Evolutionary conservation across 2,329 filamentous ascomycete species (phyloP).

Genomic region (Ampelomyces quisqualis): DNA sequence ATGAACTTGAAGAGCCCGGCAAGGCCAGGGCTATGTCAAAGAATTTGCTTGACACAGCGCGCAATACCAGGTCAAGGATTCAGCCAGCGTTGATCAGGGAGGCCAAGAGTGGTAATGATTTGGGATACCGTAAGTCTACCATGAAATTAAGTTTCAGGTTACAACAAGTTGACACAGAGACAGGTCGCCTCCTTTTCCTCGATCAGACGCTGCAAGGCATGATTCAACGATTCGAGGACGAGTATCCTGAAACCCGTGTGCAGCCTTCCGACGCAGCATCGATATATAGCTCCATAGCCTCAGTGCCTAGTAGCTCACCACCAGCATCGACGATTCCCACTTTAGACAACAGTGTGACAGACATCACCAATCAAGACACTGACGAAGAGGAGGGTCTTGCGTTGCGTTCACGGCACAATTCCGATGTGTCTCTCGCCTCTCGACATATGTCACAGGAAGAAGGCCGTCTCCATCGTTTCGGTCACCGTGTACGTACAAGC

Average conservation of each 20-base stretch:
- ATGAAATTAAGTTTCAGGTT: not conserved
- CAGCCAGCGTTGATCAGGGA: constrained; percentile 81
- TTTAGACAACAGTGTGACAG: constrained; percentile 30
- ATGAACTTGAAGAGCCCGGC: constrained; percentile 26
- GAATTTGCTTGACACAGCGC: constrained; percentile 79
- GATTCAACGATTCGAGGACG: constrained; percentile 93
- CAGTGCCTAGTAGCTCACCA: constrained; percentile 33
- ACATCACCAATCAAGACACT: constrained; percentile 33
- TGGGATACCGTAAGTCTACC: constrained; percentile 70
- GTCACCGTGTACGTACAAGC: constrained; percentile 65
- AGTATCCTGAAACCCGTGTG: constrained; percentile 84
- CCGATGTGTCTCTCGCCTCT: constrained; percentile 67
- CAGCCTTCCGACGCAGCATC: constrained; percentile 34
- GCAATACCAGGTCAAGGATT: constrained; percentile 81
- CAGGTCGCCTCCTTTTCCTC: constrained; percentile 78
- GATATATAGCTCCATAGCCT: constrained; percentile 36
- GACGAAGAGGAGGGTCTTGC: constrained; percentile 48
- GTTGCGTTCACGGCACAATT: constrained; percentile 60
- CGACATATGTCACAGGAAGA: constrained; percentile 67
- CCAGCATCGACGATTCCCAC: constrained; percentile 33
- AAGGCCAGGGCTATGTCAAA: constrained; percentile 78
- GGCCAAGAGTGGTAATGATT: constrained; percentile 67
- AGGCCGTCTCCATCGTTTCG: constrained; percentile 68
- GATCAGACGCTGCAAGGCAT: constrained; percentile 86
- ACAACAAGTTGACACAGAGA: constrained; percentile 17